Base-by-base conservation (phyloP, 495 filamentous ascomycete species). In the Barbatosphaeria neglecta region DNA sequence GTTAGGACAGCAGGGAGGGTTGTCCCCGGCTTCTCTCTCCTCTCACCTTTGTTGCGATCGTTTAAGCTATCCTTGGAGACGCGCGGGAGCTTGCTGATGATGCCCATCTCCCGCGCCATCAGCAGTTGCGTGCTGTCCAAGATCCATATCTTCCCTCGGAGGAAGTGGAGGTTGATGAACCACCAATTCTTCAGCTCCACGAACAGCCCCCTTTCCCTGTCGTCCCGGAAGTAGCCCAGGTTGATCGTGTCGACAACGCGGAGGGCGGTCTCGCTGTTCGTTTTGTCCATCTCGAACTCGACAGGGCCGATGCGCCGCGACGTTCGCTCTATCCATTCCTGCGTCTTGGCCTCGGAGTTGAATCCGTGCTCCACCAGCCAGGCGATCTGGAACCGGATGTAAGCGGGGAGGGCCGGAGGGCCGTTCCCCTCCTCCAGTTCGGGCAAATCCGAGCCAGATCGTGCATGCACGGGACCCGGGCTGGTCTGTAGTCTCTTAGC, bases 41-140 rank as follows among this genome's bases (percentile, higher is more conserved):
- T 13, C 37, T 20, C 16, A 41, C 39, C 15, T 16, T 68, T 72
- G 51, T 56, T 63, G 27, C 58, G 64, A 44, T 68, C 64, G 17
- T 39, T 50, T 11, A 72, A 59, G 31, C 67, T 61, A 10, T 63
- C 50, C 37, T 45, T 43, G 11, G 41, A 40, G 7, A 56, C 18
- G 24, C 24, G 3, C 11, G 47, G 50, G 10, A 55, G 45, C 31
- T 35, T 38, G 15, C 37, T 9, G 18, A 54, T 48, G 41, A 54
- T 37, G 16, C 45, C 48, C 9, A 17, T 23, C 23, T 42, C 18
- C 27, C 43, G 43, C 23, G 48, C 48, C 1, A 40, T n/a, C 13
- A 45, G 48, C 6, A 50, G 43, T 24, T 50, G 48, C 9, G 13
- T 25, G 1, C 31, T 43, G 27, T 50, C 48, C 22, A 50, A 15